Conservation (phyloP, 371 early-diverging fungal species). For the Mucor lusitanicus region DNA sequence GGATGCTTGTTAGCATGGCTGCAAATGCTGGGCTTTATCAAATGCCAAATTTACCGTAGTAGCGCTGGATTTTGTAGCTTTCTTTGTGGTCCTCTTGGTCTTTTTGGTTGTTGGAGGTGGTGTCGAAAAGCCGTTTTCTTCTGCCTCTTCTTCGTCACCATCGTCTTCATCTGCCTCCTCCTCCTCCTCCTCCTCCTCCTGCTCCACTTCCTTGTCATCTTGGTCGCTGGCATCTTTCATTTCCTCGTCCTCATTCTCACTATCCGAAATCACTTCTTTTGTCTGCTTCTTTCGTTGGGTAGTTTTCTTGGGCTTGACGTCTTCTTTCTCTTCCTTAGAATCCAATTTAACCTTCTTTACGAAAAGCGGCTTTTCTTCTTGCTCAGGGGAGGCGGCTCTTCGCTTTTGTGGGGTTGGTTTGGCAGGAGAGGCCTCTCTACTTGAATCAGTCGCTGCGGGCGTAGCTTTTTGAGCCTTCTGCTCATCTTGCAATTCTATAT, state of each 20-base stretch:
- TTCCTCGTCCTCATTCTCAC: not conserved
- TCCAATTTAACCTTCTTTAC: not conserved
- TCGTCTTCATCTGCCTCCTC: conserved; percentile 10
- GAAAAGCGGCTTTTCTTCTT: not conserved
- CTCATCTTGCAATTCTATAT: conserved; percentile 4
- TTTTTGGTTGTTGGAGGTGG: conserved; percentile 3
- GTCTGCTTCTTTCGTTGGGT: not conserved
- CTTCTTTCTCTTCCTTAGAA: not conserved
- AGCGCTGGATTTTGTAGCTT: not conserved
- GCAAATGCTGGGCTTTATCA: not conserved
- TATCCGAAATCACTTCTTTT: not conserved
- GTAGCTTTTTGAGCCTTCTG: not conserved
- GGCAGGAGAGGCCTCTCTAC: not conserved
- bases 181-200: conserved; percentile 1
- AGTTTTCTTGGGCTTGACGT: not conserved
- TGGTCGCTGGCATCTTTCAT: conserved; percentile 5
- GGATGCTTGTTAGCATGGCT: not conserved
- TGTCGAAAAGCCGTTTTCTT: not conserved
- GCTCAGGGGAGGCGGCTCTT: not conserved
- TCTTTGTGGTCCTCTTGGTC: not conserved
- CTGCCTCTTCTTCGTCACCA: conserved; percentile 4
- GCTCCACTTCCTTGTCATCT: not conserved
- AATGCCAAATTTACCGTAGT: not conserved
- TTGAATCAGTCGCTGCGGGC: not conserved
- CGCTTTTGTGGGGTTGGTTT: not conserved